These are phyloP conservation scores for Aspergillus novofumigatus DNA, from an alignment of 2,329 filamentous ascomycete species.

Conservation along the genomic window DNA sequence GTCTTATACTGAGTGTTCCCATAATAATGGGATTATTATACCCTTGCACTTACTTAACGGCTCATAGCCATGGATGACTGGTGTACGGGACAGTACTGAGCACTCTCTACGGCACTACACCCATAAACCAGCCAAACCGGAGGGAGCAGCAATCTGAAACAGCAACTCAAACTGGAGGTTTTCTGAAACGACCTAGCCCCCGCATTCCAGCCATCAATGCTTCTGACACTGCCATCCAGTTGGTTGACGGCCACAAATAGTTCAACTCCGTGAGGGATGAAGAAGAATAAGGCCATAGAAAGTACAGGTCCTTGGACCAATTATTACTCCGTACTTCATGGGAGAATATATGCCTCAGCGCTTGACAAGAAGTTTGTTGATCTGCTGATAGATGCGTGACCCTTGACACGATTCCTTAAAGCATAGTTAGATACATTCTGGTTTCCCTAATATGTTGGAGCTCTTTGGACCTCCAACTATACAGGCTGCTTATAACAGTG, in stretches of 20 bases:
- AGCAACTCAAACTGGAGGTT: neutral
- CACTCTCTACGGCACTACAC: neutral
- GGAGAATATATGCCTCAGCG: neutral
- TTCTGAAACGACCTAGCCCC: conserved; percentile 4
- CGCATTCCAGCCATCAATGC: neutral
- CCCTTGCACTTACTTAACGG: neutral
- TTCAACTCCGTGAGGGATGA: no score
- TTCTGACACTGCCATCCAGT: neutral
- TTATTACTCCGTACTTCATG: neutral
- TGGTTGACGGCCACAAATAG: neutral
- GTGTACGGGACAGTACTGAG: no score
- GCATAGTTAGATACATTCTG: neutral
- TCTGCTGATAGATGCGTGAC: neutral
- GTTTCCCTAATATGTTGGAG: neutral
- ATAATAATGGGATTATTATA: neutral
- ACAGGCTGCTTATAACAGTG: neutral
- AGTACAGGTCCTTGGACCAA: neutral
- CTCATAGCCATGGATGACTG: neutral
- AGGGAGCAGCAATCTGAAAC: neutral
- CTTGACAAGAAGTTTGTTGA: neutral
- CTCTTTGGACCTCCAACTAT: neutral
- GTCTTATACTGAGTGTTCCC: neutral
- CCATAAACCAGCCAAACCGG: neutral
- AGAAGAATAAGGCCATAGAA: neutral
- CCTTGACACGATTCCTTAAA: neutral